Evolutionary conservation across 2,329 filamentous ascomycete species (phyloP), one percentile per base, ranked within the genome.

Genomic region (Tricladium varicosporioides): DNA sequence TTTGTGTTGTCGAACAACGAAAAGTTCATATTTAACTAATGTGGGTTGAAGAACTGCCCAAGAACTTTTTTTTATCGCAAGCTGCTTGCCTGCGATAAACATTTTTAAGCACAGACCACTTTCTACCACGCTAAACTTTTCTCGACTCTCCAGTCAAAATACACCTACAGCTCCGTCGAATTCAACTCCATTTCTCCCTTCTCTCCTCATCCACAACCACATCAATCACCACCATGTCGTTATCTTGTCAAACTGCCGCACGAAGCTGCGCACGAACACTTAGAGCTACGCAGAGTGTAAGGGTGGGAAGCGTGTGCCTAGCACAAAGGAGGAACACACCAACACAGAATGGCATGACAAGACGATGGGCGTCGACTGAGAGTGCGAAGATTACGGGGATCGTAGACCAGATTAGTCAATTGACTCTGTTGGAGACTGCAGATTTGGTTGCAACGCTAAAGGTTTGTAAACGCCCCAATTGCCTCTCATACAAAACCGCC

Each of bases 371-470:
- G 76, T 93, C 91, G 62, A 92, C 91, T 67, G 89, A 92, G 69
- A 96, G 90, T 77, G 92, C 94, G 62, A 99, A 99, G 84, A 96
- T 99, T 70, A 76, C 87, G 67, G 85, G 84, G 59, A 99, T 99
- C 71, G 94, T 99, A 71, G 92, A 99, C 74, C 92, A 99, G 78
- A 99, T 99, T 76, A 96, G 93, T 78, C 87, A 94, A 84, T 88
- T 99, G 83, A 99, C 92, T 46, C 82, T 99, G 58, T 79, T 99
- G 69, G 95, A 99, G 83, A 99, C 94, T 42, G 93, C 95, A 57
- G 94, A 97, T 73, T 81, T 99, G 59, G 94, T 99, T 54, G 86
- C 92, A 54, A 91, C 86, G 76, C 80, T 99, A 73, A 99, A 99
- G 89, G 94, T 97, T 77, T 53, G 71, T 31, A 22, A 22, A 22